Evolutionary conservation across 345 rosid genomes (phyloP), one percentile per base, ranked within the genome.

Genomic region (Salix dunnii): DNA sequence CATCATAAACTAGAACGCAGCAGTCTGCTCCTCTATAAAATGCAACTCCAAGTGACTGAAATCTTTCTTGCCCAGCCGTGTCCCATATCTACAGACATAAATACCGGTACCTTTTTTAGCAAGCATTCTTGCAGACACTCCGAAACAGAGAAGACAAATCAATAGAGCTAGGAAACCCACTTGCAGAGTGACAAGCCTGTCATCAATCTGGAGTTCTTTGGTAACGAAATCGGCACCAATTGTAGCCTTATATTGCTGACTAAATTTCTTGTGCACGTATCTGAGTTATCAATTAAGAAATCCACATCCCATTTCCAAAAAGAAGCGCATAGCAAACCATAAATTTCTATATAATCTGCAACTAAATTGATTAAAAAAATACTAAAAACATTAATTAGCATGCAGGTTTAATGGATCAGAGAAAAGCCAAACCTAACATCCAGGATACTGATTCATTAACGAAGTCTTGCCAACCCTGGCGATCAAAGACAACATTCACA

Each of bases 141-240:
- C 35, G 38, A 73, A 38, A 68, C 16, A 4, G n/a, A 67, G 35
- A 33, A 2, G 30, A 11, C 55, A 23, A 21, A 75, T 31, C 25
- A 28, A 83, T 30, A 38, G 25, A 71, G 71, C 53, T 14, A 69
- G 7, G 31, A 7, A 72, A 74, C 79, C 72, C 78, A 95, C 99
- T 86, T 95, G 99, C 49, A 93, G 81, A 61, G 99, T 95, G 83
- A 90, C 97, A 72, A 91, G 97, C 88, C 88, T 86, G 72, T 95
- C 99, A 25, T 91, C 99, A 81, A 95, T 91, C 75, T 84, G 99
- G 76, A 95, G 91, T 76, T 95, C 99, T 82, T 95, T 95, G 17
- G 99, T 95, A n/a, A 95, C 97, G 40, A 95, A 95, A 87, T 95
- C 99, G 28, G 99, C 99, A 80, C 99, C 99, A 79, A 95, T 95